Percentiles rank a stretch among this genome's conserved stretches.
phyloP scores from a whole-genome alignment of 2,329 filamentous ascomycete species.

The Mariannaea elegans region DNA sequence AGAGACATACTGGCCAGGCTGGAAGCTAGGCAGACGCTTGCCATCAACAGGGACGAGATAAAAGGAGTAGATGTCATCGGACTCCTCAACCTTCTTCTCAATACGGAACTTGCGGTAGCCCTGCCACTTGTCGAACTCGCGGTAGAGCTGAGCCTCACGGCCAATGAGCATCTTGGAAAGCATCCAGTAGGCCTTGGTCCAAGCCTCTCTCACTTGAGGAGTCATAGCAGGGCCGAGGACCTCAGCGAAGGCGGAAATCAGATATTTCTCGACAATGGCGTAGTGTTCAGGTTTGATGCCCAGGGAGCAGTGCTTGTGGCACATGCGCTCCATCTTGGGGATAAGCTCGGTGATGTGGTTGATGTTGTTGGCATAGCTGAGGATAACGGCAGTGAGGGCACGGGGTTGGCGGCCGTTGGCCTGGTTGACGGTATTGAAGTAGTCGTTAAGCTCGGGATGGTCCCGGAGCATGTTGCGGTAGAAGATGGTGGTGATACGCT shows the following conservation, averaged over 20 bases:
- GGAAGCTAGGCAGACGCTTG: constrained; percentile 67
- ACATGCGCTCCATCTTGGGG: constrained; percentile 64
- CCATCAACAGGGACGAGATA: constrained; percentile 72
- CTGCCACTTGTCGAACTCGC: constrained; percentile 68
- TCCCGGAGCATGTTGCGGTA: constrained; percentile 74
- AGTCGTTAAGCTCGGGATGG: constrained; percentile 72
- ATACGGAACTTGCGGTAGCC: constrained; percentile 75
- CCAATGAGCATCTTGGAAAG: constrained; percentile 77
- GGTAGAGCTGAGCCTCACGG: constrained; percentile 71
- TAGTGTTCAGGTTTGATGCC: constrained; percentile 76
- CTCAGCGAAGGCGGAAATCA: constrained; percentile 72
- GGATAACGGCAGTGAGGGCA: constrained; percentile 57
- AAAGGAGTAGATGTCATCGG: constrained; percentile 75
- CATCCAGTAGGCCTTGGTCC: constrained; percentile 77
- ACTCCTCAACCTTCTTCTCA: constrained; percentile 70
- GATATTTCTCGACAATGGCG: constrained; percentile 73
- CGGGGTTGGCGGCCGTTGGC: constrained; percentile 47
- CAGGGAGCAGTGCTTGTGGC: constrained; percentile 78
- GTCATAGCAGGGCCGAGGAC: constrained; percentile 74
- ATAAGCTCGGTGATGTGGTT: constrained; percentile 66
- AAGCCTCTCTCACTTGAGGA: constrained; percentile 70
- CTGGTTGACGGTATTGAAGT: constrained; percentile 68
- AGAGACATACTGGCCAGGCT: constrained; percentile 78
- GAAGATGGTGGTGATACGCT: constrained; percentile 74
- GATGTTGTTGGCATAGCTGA: constrained; percentile 77